phyloP scores from a whole-genome alignment of 2,329 filamentous ascomycete species.

The Karstenula rhodostoma region DNA sequence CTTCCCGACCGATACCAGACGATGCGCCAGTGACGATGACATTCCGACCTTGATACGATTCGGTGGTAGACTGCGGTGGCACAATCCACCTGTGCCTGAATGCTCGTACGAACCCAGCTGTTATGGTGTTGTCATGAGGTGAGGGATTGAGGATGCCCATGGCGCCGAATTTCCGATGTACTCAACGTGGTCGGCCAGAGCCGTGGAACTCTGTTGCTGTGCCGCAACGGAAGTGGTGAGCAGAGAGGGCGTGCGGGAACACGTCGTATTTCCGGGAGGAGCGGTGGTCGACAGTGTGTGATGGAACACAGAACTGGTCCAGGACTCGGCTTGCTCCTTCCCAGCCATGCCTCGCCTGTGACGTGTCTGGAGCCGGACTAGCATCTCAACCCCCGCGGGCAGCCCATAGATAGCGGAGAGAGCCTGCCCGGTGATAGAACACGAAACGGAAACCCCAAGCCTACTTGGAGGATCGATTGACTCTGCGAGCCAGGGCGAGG shows the following conservation, averaged over 20 bases:
- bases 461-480: neutral
- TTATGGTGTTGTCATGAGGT: slow-evolving; percentile 18
- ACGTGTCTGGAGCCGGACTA: neutral
- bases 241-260: neutral
- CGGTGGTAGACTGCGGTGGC: slow-evolving; percentile 43
- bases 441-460: neutral
- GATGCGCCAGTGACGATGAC: slow-evolving; percentile 57
- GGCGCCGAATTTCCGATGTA: neutral
- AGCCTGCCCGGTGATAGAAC: neutral
- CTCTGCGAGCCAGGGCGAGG: neutral
- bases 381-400: neutral
- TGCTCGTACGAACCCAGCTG: slow-evolving; percentile 33
- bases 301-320: neutral
- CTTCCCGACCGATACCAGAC: slow-evolving; percentile 50
- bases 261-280: neutral
- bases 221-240: neutral
- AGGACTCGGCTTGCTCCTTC: neutral
- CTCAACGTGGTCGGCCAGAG: neutral
- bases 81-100: slow-evolving; percentile 45
- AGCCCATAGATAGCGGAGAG: neutral
- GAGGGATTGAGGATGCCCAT: slow-evolving; percentile 3
- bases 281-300: neutral
- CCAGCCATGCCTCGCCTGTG: neutral
- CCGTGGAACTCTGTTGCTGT: neutral
- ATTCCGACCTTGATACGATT: slow-evolving; percentile 48